Base-by-base conservation (phyloP, 768 basidiomycete genomes). In the Boletales sp. region DNA sequence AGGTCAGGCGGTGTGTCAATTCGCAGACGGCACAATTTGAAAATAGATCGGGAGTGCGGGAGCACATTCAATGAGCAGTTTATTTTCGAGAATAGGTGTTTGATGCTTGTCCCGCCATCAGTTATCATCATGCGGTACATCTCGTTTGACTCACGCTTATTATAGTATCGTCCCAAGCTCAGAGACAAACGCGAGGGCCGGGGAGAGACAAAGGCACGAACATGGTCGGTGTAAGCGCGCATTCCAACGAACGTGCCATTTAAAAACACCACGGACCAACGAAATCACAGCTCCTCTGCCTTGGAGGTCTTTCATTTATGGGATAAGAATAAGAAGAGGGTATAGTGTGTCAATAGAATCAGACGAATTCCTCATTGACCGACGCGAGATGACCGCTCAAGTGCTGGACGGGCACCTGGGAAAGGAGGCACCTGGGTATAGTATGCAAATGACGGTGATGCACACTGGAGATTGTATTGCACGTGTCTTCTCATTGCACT, bases 201-300 rank as follows among this genome's bases (percentile, higher is more conserved):
- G 11, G 30, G 34, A 13, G 27, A 8, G 8, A 34, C 14, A 38
- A 29, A 34, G 27, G 30, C n/a, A 15, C 15, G 24, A 19, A 5
- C 5, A 19, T 27, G 19, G 37, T 43, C 45, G 39, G 12, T 36
- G n/a, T 5, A 36, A 41, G 21, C 17, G 18, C 15, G 19, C 13
- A 18, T 38, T 11, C 30, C 40, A 42, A 55, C 46, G 47, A 55
- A 55, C 40, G 47, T 55, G 47, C 43, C n/a, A 43, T 13, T 34
- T 13, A n/a, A n/a, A n/a, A n/a, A n/a, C n/a, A n/a, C n/a, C n/a
- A n/a, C n/a, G n/a, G 17, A 19, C 12, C 11, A 31, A 18, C 15
- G 17, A 43, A 30, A 18, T 17, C 24, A 27, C 21, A 7, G 24
- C 5, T 3, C 24, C 24, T 27, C 24, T 27, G 24, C 24, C 24